Evolutionary conservation across 768 basidiomycete species (phyloP), one percentile per base, ranked within the genome.

Genomic region (Rhodosporidiobolus sp.): DNA sequence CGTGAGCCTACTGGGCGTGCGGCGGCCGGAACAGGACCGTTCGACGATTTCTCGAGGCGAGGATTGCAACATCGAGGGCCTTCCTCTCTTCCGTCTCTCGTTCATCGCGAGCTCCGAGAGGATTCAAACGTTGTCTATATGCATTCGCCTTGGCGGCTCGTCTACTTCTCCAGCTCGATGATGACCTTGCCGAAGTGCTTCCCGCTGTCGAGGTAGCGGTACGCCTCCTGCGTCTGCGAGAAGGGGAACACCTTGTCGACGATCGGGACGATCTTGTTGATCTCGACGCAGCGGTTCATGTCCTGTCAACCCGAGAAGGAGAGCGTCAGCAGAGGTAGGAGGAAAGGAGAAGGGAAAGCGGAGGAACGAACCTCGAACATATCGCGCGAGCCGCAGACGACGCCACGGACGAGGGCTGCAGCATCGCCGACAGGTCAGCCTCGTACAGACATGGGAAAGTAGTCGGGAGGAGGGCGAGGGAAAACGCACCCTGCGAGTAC

Each of bases 111-210:
- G n/a, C n/a, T n/a, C n/a, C n/a, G n/a, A n/a, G n/a, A 43, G 38
- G 14, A 14, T 43, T 43, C 38, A 43, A 43, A 14, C 38, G 38
- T 14, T 7, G 38, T 43, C 38, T 43, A 43, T 7, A 43, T 43
- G 8, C 14, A 43, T 43, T 7, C 38, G 14, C 14, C 14, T 14
- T 43, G 38, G 8, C 14, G 38, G 38, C 38, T 43, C 38, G 38
- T 43, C 38, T 43, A 43, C 22, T 48, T 22, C 55, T 20, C 34
- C 52, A 87, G 84, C 79, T 83, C 83, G 70, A 87, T 85, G 26
- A 86, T 85, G 24, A 88, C 83, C 80, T 89, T 88, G 24, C 88
- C 88, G 30, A 87, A 84, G 77, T 88, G 86, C 68, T 83, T 82
- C 70, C 87, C 86, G 1, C 83, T 84, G 69, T 84, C 82, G 30